These are phyloP conservation scores for Tricholoma flavovirens DNA, from an alignment of 768 basidiomycete genomes.

Conservation along the genomic window DNA sequence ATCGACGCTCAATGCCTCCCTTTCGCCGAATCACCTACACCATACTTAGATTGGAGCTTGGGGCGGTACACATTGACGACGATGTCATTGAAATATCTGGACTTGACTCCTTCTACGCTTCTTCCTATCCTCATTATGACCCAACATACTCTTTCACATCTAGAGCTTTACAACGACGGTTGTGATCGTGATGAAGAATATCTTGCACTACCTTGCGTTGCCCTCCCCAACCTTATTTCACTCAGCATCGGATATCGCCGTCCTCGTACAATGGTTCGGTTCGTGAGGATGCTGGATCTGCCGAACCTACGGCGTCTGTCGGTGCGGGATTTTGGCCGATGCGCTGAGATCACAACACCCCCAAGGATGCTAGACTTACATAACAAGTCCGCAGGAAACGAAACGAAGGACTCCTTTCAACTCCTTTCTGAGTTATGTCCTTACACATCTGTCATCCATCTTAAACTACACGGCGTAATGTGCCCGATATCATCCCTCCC, in stretches of 20 bases:
- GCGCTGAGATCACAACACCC: slow-evolving; percentile 5
- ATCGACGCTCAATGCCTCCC: not conserved
- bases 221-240: slow-evolving; percentile 12
- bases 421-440: slow-evolving; percentile 7
- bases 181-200: slow-evolving; percentile 2
- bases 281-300: slow-evolving; percentile 7
- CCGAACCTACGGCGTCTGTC: slow-evolving; percentile 9
- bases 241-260: slow-evolving; percentile 10
- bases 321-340: slow-evolving; percentile 14
- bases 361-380: not conserved
- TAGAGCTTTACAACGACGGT: slow-evolving; percentile 10
- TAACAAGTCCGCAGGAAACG: not conserved
- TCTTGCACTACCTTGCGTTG: not conserved
- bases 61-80: slow-evolving; percentile 10
- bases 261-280: slow-evolving; percentile 4
- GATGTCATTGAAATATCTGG: slow-evolving; percentile 12
- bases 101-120: slow-evolving; percentile 6
- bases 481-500: slow-evolving; percentile 11
- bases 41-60: slow-evolving; percentile 12
- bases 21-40: slow-evolving; percentile 1
- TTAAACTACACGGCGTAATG: slow-evolving; percentile 14
- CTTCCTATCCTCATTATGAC: slow-evolving; percentile 13
- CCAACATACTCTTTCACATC: slow-evolving; percentile 10
- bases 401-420: slow-evolving; percentile 8
- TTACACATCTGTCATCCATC: slow-evolving; percentile 5